Evolutionary conservation across 441 rosid species (phyloP).

Genomic region (Populus tomentosa): DNA sequence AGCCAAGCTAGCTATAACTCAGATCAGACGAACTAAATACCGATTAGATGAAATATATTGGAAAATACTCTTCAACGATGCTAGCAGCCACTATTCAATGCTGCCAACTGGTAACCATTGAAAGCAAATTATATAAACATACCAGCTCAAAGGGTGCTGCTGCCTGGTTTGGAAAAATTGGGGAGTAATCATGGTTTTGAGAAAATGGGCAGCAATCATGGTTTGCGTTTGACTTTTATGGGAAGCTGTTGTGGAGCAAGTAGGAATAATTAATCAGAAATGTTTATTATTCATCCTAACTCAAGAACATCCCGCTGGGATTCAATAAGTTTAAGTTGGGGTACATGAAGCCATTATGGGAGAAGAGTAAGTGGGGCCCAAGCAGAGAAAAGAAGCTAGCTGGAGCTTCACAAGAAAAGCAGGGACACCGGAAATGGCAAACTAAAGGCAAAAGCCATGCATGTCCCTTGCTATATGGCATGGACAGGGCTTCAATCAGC

Average conservation of each 20-base stretch:
- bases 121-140: too few species aligned
- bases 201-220: too few species aligned
- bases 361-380: not conserved
- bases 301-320: not conserved
- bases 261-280: too few species aligned
- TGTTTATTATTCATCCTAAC: not conserved
- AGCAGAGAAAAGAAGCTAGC: not conserved
- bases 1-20: not conserved
- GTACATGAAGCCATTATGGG: not conserved
- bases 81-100: not conserved
- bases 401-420: not conserved
- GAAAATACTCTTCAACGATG: not conserved
- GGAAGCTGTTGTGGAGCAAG: too few species aligned
- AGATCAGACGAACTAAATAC: not conserved
- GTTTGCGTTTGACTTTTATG: too few species aligned
- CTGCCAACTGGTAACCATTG: not conserved
- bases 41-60: not conserved
- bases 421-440: constrained; percentile 2
- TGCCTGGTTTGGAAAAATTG: not conserved
- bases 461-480: not conserved
- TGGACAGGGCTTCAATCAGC: constrained; percentile 2
- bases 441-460: constrained; percentile 7
- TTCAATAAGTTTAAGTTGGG: not conserved
- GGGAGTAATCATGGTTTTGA: not conserved
- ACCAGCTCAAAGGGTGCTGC: not conserved